phyloP scores from a whole-genome alignment of 2,329 filamentous ascomycete species.

The Alternaria novae-zelandiae region DNA sequence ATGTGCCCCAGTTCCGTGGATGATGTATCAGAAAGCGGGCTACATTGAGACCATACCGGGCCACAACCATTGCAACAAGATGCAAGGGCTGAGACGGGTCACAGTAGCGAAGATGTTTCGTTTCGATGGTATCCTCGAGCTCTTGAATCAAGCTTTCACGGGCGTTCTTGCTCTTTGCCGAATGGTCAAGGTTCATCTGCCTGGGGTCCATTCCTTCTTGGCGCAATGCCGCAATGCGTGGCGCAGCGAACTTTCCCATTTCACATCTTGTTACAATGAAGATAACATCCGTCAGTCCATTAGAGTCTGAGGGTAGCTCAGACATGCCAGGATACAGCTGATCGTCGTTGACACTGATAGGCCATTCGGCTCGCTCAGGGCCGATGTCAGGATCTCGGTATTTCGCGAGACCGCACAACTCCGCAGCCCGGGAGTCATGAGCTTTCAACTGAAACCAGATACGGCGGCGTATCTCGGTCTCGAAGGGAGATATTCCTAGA shows the following conservation, averaged over 20 bases:
- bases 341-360: conserved; percentile 59
- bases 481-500: conserved; percentile 60
- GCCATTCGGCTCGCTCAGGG: conserved; percentile 53
- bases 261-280: conserved; percentile 48
- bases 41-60: conserved; percentile 73
- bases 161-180: not conserved
- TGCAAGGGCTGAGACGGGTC: conserved; percentile 64
- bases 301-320: conserved; percentile 40
- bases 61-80: conserved; percentile 63
- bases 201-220: conserved; percentile 19
- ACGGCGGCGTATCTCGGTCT: conserved; percentile 64
- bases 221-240: conserved; percentile 24
- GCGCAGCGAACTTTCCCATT: conserved; percentile 41
- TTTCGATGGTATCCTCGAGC: conserved; percentile 48
- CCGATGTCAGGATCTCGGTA: conserved; percentile 48
- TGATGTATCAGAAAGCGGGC: conserved; percentile 76
- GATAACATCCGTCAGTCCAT: conserved; percentile 52
- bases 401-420: conserved; percentile 54
- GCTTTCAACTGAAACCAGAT: conserved; percentile 65
- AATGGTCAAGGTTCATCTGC: conserved; percentile 6
- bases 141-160: conserved; percentile 35
- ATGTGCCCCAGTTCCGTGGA: conserved; percentile 63
- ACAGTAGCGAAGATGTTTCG: conserved; percentile 47
- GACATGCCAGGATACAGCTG: conserved; percentile 49
- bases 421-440: conserved; percentile 61